Percentiles rank a stretch among this genome's conserved stretches.
Evolutionary conservation across 108 stramenopile species (phyloP).

Genomic region (Ochromonas danica): DNA sequence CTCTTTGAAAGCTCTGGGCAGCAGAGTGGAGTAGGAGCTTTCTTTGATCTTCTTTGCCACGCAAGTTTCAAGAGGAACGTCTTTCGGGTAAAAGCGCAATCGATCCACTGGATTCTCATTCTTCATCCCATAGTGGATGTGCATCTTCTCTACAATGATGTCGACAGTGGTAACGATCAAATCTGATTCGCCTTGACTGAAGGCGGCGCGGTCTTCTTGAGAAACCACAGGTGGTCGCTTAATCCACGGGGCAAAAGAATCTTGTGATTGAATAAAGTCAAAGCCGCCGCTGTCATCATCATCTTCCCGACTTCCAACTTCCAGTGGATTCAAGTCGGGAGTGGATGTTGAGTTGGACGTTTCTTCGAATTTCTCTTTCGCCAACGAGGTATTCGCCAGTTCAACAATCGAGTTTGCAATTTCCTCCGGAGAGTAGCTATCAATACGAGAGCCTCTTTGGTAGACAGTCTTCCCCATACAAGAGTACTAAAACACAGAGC

Average conservation of each 20-base stretch:
- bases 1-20: slow-evolving; percentile 32
- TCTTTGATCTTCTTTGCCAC: slow-evolving; percentile 25
- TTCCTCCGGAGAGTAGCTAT: slow-evolving; percentile 14
- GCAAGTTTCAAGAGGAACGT: not conserved
- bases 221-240: slow-evolving; percentile 13
- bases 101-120: slow-evolving; percentile 28
- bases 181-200: slow-evolving; percentile 6
- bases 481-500: slow-evolving; percentile 15
- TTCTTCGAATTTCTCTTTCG: slow-evolving; percentile 16
- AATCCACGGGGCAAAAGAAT: slow-evolving; percentile 13
- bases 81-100: slow-evolving; percentile 32
- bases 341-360: slow-evolving; percentile 14
- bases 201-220: slow-evolving; percentile 12
- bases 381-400: slow-evolving; percentile 13
- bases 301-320: slow-evolving; percentile 15
- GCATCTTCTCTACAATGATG: slow-evolving; percentile 38
- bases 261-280: slow-evolving; percentile 26
- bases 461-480: slow-evolving; percentile 15
- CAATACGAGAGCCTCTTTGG: slow-evolving; percentile 14
- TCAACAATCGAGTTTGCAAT: slow-evolving; percentile 16
- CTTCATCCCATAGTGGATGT: slow-evolving; percentile 37
- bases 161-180: not conserved
- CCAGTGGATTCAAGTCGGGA: slow-evolving; percentile 13
- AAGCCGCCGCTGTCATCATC: slow-evolving; percentile 13
- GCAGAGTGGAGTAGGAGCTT: slow-evolving; percentile 6